A percentile compares a stretch with the other conserved stretches of the same genome.
phyloP scores from a whole-genome alignment of 371 early-diverging fungal species.

The Rhizopus arrhizus region DNA sequence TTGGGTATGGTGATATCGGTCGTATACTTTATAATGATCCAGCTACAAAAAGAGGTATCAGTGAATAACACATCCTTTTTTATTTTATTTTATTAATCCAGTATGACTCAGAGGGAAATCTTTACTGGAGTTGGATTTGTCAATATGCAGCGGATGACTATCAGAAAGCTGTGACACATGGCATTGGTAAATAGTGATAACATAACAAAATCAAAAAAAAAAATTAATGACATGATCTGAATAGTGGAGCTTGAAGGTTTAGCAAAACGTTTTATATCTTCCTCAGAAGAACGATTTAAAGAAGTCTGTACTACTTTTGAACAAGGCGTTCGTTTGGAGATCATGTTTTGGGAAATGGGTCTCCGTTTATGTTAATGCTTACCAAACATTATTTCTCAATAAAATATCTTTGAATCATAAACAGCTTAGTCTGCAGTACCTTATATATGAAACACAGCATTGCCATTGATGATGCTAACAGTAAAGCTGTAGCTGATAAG shows the following conservation, averaged over 20 bases:
- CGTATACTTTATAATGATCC: slow-evolving; percentile 65
- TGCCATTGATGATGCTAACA: too few species aligned
- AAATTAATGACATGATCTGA: not conserved
- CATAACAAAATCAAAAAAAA: not conserved
- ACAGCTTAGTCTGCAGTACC: too few species aligned
- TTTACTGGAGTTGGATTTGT: slow-evolving; percentile 81
- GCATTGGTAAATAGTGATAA: slow-evolving; percentile 48
- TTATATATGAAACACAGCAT: too few species aligned
- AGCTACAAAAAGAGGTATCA: slow-evolving; percentile 56
- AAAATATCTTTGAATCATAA: too few species aligned
- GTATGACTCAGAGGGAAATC: slow-evolving; percentile 61
- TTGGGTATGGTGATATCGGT: slow-evolving; percentile 85
- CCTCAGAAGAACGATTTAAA: slow-evolving; percentile 54
- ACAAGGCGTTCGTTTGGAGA: slow-evolving; percentile 70
- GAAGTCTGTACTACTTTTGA: slow-evolving; percentile 71
- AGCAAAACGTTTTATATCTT: slow-evolving; percentile 54
- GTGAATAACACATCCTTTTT: not conserved
- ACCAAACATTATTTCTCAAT: too few species aligned
- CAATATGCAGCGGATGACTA: slow-evolving; percentile 70
- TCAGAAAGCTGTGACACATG: slow-evolving; percentile 66
- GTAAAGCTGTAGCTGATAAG: too few species aligned
- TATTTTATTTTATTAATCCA: not conserved
- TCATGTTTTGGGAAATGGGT: slow-evolving; percentile 77
- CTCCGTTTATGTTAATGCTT: slow-evolving; percentile 13
- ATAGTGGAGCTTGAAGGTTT: slow-evolving; percentile 55